Percentiles rank a stretch among this genome's conserved stretches.
These are phyloP conservation scores for Microsporum audouinii DNA, from an alignment of 2,329 filamentous ascomycete genomes.

Conservation along the genomic window DNA sequence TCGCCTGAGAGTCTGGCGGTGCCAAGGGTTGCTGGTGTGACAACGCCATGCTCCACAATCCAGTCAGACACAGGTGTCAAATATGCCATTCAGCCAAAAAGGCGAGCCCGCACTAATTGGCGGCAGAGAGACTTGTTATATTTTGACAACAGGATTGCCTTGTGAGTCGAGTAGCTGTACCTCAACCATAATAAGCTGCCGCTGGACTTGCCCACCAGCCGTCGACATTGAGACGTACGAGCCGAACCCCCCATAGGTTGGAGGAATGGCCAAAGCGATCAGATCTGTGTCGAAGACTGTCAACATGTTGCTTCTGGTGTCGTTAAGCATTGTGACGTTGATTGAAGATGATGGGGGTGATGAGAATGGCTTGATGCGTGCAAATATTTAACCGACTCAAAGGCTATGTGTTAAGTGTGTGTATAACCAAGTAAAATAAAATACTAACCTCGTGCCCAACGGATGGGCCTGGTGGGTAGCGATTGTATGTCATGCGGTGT, in stretches of 20 bases:
- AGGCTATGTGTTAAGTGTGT: background rate
- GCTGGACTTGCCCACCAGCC: slow-evolving; percentile 1
- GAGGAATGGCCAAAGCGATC: slow-evolving; percentile 5
- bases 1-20: background rate
- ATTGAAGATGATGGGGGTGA: background rate
- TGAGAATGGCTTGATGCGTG: slow-evolving; percentile 5
- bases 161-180: slow-evolving; percentile 8
- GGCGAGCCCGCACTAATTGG: too few relatives aligned
- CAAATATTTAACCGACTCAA: slow-evolving; percentile 6
- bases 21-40: slow-evolving; percentile 4
- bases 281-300: slow-evolving; percentile 10
- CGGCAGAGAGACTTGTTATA: too few relatives aligned
- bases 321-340: slow-evolving; percentile 9
- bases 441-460: slow-evolving; percentile 2
- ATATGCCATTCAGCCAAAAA: too few relatives aligned
- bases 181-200: slow-evolving; percentile 4
- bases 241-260: slow-evolving; percentile 5
- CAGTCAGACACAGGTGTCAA: slow-evolving; percentile 11
- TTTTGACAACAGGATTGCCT: slow-evolving; percentile 9
- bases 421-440: background rate
- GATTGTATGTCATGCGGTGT: slow-evolving; percentile 8
- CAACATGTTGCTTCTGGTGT: slow-evolving; percentile 4
- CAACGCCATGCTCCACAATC: slow-evolving; percentile 3
- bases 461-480: slow-evolving; percentile 5
- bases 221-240: background rate